Percentiles rank a stretch among this genome's conserved stretches.
Evolutionary conservation across 306 rosid species (phyloP).

Genomic region (Arachis hypogaea): DNA sequence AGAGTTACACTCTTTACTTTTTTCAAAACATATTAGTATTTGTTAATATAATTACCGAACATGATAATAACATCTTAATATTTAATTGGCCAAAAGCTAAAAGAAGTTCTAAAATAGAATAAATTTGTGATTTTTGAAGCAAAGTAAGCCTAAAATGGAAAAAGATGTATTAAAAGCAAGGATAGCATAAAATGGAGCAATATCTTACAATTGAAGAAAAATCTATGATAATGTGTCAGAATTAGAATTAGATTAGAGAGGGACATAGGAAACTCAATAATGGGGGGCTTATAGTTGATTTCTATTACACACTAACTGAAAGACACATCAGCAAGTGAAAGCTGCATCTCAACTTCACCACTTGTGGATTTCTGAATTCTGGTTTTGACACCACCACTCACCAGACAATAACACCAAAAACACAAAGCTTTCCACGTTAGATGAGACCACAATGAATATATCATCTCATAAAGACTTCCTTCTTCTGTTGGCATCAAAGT

Average conservation of each 20-base stretch:
- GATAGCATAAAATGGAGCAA: slow-evolving; percentile 32
- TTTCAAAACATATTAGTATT: no score
- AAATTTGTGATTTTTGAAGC: no score
- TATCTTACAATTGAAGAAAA: slow-evolving; percentile 38
- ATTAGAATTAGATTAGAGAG: background rate
- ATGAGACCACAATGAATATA: slow-evolving; percentile 45
- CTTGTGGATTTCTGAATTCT: slow-evolving; percentile 42
- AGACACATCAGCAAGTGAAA: slow-evolving; percentile 33
- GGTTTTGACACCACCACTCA: slow-evolving; percentile 47
- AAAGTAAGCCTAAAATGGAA: background rate
- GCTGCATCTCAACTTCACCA: slow-evolving; percentile 36
- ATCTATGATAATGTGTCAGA: slow-evolving; percentile 51
- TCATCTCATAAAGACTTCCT: slow-evolving; percentile 36
- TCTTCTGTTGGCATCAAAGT: slow-evolving; percentile 13
- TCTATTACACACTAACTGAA: slow-evolving; percentile 20
- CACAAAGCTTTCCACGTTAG: slow-evolving; percentile 41
- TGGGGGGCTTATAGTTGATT: slow-evolving; percentile 39
- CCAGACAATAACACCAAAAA: slow-evolving; percentile 38
- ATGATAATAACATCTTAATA: no score
- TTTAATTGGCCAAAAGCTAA: no score
- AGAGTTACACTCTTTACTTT: no score
- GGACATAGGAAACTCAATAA: background rate
- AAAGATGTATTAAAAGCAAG: no score
- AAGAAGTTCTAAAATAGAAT: no score
- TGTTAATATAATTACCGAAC: no score